phyloP scores from a whole-genome alignment of 352 stramenopile species.

The Globisporangium orthogonon region DNA sequence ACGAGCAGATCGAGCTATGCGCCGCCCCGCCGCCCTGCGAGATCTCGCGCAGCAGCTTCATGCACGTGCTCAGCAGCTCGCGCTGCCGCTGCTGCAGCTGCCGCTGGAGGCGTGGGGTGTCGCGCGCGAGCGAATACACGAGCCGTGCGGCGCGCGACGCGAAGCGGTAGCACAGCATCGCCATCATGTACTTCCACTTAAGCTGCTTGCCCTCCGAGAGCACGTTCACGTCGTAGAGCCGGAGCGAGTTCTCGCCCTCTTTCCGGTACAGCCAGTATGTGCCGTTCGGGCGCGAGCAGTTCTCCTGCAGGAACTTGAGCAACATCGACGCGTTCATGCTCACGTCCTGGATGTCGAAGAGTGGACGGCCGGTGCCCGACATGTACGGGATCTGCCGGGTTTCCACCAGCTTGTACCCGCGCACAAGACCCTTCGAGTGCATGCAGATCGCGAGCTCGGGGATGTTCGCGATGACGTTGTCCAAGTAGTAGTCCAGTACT shows the following conservation, averaged over 20 bases:
- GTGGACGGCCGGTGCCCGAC: slow-evolving; percentile 38
- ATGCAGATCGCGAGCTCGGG: slow-evolving; percentile 82
- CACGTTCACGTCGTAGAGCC: slow-evolving; percentile 79
- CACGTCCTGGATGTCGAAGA: slow-evolving; percentile 84
- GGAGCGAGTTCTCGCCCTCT: slow-evolving; percentile 70
- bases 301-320: slow-evolving; percentile 82
- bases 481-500: slow-evolving; percentile 82
- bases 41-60: slow-evolving; percentile 70
- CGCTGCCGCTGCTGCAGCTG: slow-evolving; percentile 70
- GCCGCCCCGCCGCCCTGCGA: slow-evolving; percentile 42
- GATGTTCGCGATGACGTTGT: slow-evolving; percentile 87
- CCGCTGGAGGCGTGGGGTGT: slow-evolving; percentile 46
- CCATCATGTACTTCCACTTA: slow-evolving; percentile 91
- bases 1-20: slow-evolving; percentile 75
- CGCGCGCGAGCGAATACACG: slow-evolving; percentile 46
- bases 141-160: slow-evolving; percentile 63
- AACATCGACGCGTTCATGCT: slow-evolving; percentile 85
- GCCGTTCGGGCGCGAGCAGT: slow-evolving; percentile 74
- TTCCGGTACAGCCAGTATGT: slow-evolving; percentile 83
- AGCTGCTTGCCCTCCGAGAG: slow-evolving; percentile 77
- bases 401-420: slow-evolving; percentile 81
- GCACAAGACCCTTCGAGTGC: slow-evolving; percentile 80
- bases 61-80: slow-evolving; percentile 70
- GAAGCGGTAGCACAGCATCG: slow-evolving; percentile 86
- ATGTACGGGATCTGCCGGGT: slow-evolving; percentile 82